Evolutionary conservation across 1,284 basidiomycete genomes (phyloP).

Genomic region (Microbotryum lychnidis-dioicae): DNA sequence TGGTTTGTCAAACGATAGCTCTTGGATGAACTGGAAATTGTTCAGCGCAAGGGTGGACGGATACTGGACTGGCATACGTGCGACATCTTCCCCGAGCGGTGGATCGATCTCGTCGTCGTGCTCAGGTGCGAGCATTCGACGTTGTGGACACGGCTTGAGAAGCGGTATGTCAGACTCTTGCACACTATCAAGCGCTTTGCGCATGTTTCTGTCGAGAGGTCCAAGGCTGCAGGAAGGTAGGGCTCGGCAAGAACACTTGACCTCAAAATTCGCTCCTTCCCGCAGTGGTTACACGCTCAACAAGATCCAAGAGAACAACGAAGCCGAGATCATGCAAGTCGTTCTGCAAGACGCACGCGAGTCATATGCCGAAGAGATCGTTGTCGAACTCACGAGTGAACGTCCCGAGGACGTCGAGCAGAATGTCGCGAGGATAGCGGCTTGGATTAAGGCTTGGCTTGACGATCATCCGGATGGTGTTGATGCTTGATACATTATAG

Average conservation of each 20-base stretch:
- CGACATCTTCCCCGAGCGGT: slow-evolving; percentile 88
- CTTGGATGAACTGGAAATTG: slow-evolving; percentile 70
- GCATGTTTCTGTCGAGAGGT: not conserved
- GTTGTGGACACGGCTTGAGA: slow-evolving; percentile 90
- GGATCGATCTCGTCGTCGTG: slow-evolving; percentile 95
- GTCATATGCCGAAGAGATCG: slow-evolving; percentile 73
- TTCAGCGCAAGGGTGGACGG: slow-evolving; percentile 57
- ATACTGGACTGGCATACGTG: slow-evolving; percentile 98
- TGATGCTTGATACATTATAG: slow-evolving; percentile 1
- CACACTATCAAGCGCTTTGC: slow-evolving; percentile 5
- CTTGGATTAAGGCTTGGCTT: slow-evolving; percentile 51
- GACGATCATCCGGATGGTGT: slow-evolving; percentile 4
- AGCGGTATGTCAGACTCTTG: slow-evolving; percentile 55
- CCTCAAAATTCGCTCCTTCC: not conserved
- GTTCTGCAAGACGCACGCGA: slow-evolving; percentile 79
- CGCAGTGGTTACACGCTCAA: slow-evolving; percentile 73
- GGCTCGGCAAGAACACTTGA: not conserved
- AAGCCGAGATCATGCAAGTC: slow-evolving; percentile 96
- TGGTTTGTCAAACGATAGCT: slow-evolving; percentile 47
- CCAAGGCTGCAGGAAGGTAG: not conserved
- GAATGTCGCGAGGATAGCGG: slow-evolving; percentile 72
- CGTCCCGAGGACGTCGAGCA: slow-evolving; percentile 70
- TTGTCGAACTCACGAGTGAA: slow-evolving; percentile 79
- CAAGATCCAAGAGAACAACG: slow-evolving; percentile 97
- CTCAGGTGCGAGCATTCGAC: slow-evolving; percentile 77